Conservation (phyloP, 2,329 filamentous ascomycete species). For the Monilinia fructicola region DNA sequence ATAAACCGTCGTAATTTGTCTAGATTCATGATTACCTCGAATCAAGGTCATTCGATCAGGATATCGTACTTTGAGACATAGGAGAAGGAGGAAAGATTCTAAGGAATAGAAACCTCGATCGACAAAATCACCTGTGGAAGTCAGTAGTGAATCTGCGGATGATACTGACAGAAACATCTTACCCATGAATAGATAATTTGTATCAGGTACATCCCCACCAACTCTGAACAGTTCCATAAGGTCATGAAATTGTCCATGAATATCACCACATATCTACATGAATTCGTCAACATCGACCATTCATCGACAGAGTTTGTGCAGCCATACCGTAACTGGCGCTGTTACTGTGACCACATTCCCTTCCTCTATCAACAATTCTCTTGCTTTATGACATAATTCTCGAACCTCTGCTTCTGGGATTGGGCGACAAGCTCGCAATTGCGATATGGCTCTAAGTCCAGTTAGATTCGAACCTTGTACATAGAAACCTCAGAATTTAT, state of each 20-base stretch:
- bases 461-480: conserved; percentile 10
- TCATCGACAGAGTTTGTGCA: conserved; percentile 2
- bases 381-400: conserved; percentile 94
- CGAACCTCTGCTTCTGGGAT: conserved; percentile 95
- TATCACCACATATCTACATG: conserved; percentile 84
- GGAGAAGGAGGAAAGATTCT: conserved; percentile 90
- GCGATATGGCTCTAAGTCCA: conserved; percentile 76
- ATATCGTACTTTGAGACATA: conserved; percentile 96
- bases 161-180: conserved; percentile 32
- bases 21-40: conserved; percentile 91
- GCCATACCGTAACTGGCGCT: conserved; percentile 80
- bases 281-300: conserved; percentile 27
- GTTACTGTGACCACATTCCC: conserved; percentile 95
- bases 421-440: conserved; percentile 90
- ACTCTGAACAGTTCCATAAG: conserved; percentile 96
- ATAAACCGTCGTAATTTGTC: conserved; percentile 96
- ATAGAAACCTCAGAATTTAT: conserved; percentile 31
- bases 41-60: conserved; percentile 96
- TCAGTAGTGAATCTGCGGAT: conserved; percentile 25
- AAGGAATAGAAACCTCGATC: conserved; percentile 98
- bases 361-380: conserved; percentile 94
- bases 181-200: conserved; percentile 97
- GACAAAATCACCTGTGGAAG: conserved; percentile 77
- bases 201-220: conserved; percentile 89
- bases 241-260: conserved; percentile 95